Evolutionary conservation across 495 filamentous ascomycete genomes (phyloP).

Genomic region (Aspergillus leporis): DNA sequence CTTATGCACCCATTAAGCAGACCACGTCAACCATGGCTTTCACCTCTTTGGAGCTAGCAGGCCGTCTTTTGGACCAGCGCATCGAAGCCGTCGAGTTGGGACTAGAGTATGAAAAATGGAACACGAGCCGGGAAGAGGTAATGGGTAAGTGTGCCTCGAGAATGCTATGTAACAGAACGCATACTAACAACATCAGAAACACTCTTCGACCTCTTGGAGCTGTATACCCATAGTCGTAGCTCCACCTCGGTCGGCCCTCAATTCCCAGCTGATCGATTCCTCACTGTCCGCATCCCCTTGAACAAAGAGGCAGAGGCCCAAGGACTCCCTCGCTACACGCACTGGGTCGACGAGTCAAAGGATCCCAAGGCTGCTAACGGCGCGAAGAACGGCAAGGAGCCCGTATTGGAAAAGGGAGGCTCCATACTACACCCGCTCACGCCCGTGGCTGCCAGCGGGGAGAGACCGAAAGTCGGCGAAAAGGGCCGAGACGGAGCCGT

Average conservation of each 20-base stretch:
- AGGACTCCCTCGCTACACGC: conserved; percentile 54
- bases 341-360: conserved; percentile 27
- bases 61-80: conserved; percentile 58
- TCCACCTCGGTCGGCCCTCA: conserved; percentile 70
- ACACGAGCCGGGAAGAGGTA: conserved; percentile 65
- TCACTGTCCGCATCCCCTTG: conserved; percentile 79
- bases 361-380: conserved; percentile 25
- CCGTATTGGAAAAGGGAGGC: conserved; percentile 12
- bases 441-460: conserved; percentile 43
- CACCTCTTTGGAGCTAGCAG: conserved; percentile 77
- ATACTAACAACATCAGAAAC: conserved; percentile 56
- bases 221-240: conserved; percentile 78
- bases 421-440: conserved; percentile 31
- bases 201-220: conserved; percentile 80
- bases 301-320: conserved; percentile 69
- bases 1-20: conserved; percentile 88
- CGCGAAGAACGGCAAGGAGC: conserved; percentile 26
- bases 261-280: conserved; percentile 72
- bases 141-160: conserved; percentile 51
- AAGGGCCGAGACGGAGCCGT: conserved; percentile 72
- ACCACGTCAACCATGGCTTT: conserved; percentile 76
- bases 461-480: conserved; percentile 49
- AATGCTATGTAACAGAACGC: neutral
- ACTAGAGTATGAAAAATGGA: conserved; percentile 53
- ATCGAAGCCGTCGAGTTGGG: conserved; percentile 47